These are phyloP conservation scores for Xylaria longipes DNA, from an alignment of 495 filamentous ascomycete genomes.

Conservation along the genomic window DNA sequence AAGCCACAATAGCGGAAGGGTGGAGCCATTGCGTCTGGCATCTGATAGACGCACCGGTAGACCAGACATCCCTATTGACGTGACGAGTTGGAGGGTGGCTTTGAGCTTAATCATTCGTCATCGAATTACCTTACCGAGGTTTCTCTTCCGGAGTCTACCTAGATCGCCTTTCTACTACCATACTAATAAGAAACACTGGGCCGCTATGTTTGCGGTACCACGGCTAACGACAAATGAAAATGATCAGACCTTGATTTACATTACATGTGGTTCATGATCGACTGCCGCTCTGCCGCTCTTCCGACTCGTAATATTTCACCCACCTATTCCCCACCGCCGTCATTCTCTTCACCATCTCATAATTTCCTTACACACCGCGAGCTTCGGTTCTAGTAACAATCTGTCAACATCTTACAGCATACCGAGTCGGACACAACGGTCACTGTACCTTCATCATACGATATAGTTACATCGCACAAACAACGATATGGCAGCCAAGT, in stretches of 20 bases:
- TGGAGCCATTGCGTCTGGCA: slow-evolving; percentile 5
- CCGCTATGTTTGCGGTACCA: not conserved
- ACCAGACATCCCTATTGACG: not conserved
- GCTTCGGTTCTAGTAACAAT: not conserved
- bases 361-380: not conserved
- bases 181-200: not conserved
- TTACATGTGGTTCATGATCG: slow-evolving; percentile 37
- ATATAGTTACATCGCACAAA: slow-evolving; percentile 27
- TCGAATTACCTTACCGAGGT: slow-evolving; percentile 9
- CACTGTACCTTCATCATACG: slow-evolving; percentile 18
- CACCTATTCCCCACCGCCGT: slow-evolving; percentile 4
- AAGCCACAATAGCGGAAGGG: slow-evolving; percentile 1
- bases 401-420: slow-evolving; percentile 6
- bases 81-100: slow-evolving; percentile 11
- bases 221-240: slow-evolving; percentile 15
- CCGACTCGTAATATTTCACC: slow-evolving; percentile 26
- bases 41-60: not conserved
- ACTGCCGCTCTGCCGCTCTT: slow-evolving; percentile 28
- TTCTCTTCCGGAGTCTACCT: not conserved
- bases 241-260: slow-evolving; percentile 26
- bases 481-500: slow-evolving; percentile 47
- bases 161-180: not conserved
- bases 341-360: slow-evolving; percentile 28
- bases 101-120: slow-evolving; percentile 19
- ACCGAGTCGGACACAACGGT: not conserved